Conservation (phyloP, 2,329 filamentous ascomycete genomes). For the Truncatella angustata region DNA sequence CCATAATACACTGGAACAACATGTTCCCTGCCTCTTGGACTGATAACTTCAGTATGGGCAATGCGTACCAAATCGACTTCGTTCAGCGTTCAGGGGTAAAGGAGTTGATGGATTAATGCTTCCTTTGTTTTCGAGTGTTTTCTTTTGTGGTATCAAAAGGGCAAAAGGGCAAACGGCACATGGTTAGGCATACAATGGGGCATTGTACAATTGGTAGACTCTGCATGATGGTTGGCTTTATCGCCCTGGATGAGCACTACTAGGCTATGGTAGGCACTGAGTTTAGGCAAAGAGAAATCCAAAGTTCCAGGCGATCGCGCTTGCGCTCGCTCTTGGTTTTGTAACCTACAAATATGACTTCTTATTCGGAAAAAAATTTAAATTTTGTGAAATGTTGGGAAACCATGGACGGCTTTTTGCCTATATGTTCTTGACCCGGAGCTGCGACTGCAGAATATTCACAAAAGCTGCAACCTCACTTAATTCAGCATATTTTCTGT, state of each 20-base stretch:
- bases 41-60: neutral
- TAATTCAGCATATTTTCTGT: neutral
- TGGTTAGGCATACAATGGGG: constrained; percentile 4
- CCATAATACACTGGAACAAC: neutral
- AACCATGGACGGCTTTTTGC: too few relatives aligned
- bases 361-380: too few relatives aligned
- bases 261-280: constrained; percentile 1
- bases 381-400: too few relatives aligned
- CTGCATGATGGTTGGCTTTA: constrained; percentile 5
- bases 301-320: neutral
- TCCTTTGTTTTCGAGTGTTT: neutral
- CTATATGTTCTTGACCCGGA: neutral
- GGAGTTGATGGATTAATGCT: constrained; percentile 2
- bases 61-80: neutral
- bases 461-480: neutral
- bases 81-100: neutral
- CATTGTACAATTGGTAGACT: constrained; percentile 9
- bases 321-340: neutral
- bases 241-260: neutral
- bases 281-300: constrained; percentile 1
- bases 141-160: constrained; percentile 2
- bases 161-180: constrained; percentile 9
- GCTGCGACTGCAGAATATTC: neutral
- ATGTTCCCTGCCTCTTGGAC: neutral
- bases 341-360: too few relatives aligned